Conservation (phyloP, 2,329 filamentous ascomycete genomes). For the Cordyceps cicadae region DNA sequence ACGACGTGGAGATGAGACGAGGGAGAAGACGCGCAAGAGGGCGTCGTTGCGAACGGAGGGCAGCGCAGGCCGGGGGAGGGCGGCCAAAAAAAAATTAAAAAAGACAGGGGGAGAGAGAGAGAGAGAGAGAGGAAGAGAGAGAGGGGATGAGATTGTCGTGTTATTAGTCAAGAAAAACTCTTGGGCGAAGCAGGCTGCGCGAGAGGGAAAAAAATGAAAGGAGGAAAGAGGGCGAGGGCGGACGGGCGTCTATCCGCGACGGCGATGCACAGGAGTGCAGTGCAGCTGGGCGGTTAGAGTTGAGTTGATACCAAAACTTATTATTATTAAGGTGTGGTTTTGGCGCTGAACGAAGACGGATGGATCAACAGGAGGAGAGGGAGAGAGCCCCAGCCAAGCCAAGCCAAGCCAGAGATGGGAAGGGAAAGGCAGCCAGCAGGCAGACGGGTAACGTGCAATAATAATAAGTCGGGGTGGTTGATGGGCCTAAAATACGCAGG, state of each 20-base stretch:
- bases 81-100: neutral
- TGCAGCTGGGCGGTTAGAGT: conserved; percentile 12
- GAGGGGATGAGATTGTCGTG: neutral
- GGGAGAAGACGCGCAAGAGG: neutral
- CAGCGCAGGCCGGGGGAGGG: neutral
- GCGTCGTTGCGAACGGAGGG: neutral
- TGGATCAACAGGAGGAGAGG: conserved; percentile 12
- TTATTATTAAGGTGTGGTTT: neutral
- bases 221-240: neutral
- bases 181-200: neutral
- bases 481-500: neutral
- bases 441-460: neutral
- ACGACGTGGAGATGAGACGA: neutral
- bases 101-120: too few relatives aligned
- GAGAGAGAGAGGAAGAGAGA: neutral
- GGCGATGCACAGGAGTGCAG: neutral
- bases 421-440: neutral
- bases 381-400: conserved; percentile 7
- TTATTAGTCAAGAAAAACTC: neutral
- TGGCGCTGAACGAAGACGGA: neutral
- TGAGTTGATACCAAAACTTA: conserved; percentile 3
- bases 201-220: neutral
- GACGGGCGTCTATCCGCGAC: conserved; percentile 2
- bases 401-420: neutral
- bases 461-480: neutral